A percentile compares a stretch with the other conserved stretches of the same genome.
Conservation (phyloP, 2,329 filamentous ascomycete species). For the Colletotrichum higginsianum region DNA sequence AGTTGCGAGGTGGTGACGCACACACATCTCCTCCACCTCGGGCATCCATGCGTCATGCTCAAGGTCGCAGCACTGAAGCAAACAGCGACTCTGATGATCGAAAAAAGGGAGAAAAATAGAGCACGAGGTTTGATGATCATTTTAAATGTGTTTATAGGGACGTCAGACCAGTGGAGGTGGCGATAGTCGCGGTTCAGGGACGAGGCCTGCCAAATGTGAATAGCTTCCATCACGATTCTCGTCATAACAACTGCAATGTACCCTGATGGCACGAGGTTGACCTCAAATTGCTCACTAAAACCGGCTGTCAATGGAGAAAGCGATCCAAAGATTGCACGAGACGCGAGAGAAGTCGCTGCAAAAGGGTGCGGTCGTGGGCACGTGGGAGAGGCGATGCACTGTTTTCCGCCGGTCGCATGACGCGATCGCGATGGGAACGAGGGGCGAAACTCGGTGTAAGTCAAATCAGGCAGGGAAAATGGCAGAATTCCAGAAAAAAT, state of each 20-base stretch:
- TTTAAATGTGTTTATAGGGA: not conserved
- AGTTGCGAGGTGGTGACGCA: conserved; percentile 19
- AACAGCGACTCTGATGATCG: not conserved
- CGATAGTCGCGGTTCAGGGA: not conserved
- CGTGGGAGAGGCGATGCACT: conserved; percentile 4
- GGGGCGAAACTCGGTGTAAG: conserved; percentile 40
- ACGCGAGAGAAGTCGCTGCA: not conserved
- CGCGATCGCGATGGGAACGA: conserved; percentile 8
- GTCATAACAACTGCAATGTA: no score
- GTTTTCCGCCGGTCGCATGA: conserved; percentile 31
- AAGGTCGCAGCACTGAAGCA: not conserved
- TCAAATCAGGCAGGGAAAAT: conserved; percentile 37
- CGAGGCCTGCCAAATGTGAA: conserved; percentile 22
- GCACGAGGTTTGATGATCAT: not conserved
- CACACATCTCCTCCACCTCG: conserved; percentile 42
- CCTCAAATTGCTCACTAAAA: not conserved
- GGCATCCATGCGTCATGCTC: conserved; percentile 36
- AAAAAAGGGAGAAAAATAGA: not conserved
- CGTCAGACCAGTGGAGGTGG: not conserved
- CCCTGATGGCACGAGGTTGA: not conserved
- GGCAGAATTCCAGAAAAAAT: conserved; percentile 38
- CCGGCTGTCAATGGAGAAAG: no score
- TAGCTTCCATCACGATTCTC: conserved; percentile 30
- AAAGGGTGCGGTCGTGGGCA: not conserved
- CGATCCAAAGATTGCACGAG: no score